A percentile compares a stretch with the other conserved stretches of the same genome.
Conservation (phyloP, 2,329 filamentous ascomycete species). For the Rhinocladiella similis region DNA sequence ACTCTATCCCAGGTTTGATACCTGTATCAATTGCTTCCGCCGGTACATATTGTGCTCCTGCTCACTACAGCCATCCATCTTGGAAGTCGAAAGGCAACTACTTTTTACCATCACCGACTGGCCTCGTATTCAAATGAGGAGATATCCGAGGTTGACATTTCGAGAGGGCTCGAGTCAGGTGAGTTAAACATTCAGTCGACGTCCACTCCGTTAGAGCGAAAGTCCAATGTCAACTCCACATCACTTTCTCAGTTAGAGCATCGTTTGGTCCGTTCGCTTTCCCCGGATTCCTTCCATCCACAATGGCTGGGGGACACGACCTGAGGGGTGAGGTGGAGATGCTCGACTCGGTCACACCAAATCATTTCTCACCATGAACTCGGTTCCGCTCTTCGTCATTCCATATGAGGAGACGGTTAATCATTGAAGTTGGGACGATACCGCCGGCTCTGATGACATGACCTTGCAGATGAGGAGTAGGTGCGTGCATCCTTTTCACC, state of each 20-base stretch:
- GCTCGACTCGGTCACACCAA: conserved; percentile 5
- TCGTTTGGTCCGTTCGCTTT: background rate
- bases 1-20: no score
- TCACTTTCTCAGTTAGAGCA: background rate
- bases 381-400: conserved; percentile 10
- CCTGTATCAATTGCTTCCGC: no score
- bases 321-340: conserved; percentile 21
- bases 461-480: conserved; percentile 13
- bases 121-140: background rate
- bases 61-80: no score
- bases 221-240: background rate
- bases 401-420: conserved; percentile 2
- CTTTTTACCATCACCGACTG: no score
- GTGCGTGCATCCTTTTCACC: conserved; percentile 18
- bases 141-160: background rate
- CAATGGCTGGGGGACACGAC: background rate
- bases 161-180: background rate
- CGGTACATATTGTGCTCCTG: no score
- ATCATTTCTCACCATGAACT: background rate
- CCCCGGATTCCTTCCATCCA: conserved; percentile 15
- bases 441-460: background rate
- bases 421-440: background rate
- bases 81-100: no score
- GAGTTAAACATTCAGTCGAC: background rate
- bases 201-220: no score